These are phyloP conservation scores for Cystofilobasidium bisporidii DNA, from an alignment of 768 basidiomycete genomes.

Conservation along the genomic window DNA sequence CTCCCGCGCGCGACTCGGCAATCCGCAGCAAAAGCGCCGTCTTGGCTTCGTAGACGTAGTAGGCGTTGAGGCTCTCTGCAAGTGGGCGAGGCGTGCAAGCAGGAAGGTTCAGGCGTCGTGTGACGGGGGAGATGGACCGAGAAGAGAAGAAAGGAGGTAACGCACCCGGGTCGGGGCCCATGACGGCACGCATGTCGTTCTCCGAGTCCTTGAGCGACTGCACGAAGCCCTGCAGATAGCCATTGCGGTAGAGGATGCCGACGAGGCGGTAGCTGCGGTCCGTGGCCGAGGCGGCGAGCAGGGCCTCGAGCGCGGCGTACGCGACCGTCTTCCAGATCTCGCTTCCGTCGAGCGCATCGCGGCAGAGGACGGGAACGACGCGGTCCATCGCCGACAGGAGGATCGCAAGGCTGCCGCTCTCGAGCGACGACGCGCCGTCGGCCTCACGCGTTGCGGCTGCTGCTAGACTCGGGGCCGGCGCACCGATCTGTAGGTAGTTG, in stretches of 20 bases:
- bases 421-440: slow-evolving; percentile 23
- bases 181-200: slow-evolving; percentile 56
- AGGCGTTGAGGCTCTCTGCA: slow-evolving; percentile 73
- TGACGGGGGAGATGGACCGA: not conserved
- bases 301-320: slow-evolving; percentile 76
- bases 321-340: slow-evolving; percentile 97
- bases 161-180: slow-evolving; percentile 84
- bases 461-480: slow-evolving; percentile 15
- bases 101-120: slow-evolving; percentile 2
- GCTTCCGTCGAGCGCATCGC: slow-evolving; percentile 89
- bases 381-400: slow-evolving; percentile 63
- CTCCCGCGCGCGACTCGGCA: slow-evolving; percentile 70
- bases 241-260: slow-evolving; percentile 54
- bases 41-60: slow-evolving; percentile 92
- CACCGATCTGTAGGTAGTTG: slow-evolving; percentile 76
- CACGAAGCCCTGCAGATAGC: slow-evolving; percentile 72
- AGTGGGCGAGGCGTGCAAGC: not conserved
- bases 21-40: slow-evolving; percentile 80
- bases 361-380: slow-evolving; percentile 59
- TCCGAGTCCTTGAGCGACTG: slow-evolving; percentile 76
- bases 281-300: slow-evolving; percentile 54
- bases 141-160: slow-evolving; percentile 1
- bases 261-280: slow-evolving; percentile 46
- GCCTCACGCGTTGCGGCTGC: slow-evolving; percentile 9
- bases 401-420: slow-evolving; percentile 51